Base-by-base conservation (phyloP, 1,284 basidiomycete genomes). In the Ceratobasidium papillatum region DNA sequence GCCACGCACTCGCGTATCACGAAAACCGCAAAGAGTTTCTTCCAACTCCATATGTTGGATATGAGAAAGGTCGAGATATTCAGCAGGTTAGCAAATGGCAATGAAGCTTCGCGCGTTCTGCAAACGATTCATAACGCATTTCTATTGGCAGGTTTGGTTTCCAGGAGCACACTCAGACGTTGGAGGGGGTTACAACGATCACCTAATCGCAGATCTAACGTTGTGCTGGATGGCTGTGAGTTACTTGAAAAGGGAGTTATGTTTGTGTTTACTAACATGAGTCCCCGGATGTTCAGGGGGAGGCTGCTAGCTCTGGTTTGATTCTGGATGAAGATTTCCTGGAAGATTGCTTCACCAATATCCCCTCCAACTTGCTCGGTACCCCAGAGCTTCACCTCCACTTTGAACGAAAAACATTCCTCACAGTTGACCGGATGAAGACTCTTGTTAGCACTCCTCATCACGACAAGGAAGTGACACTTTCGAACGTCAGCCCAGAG, bases 171-270 rank as follows among this genome's bases (percentile, higher is more conserved):
- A 76, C 49, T 68, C 63, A 14, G 75, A 76, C 32, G 75, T 76
- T 47, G 75, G 75, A 27, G 75, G 75, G 14, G 74, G 75, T 25
- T 76, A 68, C 49, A 56, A 58, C 25, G 56, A 76, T 14, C 75
- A 75, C 56, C 34, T 65, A 17, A 63, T 76, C 34, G 58, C 75
- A 1, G 75, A 76, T 47, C 2, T 76, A 2, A 66, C 75, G 1
- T 58, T 76, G 17, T 68, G 66, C 43, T 76, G 75, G 75, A 76
- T 76, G 75, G 52, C 62, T 17, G 75, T 75, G 45, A 61, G 73
- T 17, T 34, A 43, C 34, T n/a, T 30, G 22, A 27, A n/a, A 41
- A 14, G 19, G 3, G 7, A 11, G 19, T 47, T 8, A 17, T 45
- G 38, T 25, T 8, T 36, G 34, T 58, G 59, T 25, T 22, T 25